Evolutionary conservation across 129 eudicot genomes (phyloP), one percentile per base, ranked within the genome.

Genomic region (Apium graveolens): DNA sequence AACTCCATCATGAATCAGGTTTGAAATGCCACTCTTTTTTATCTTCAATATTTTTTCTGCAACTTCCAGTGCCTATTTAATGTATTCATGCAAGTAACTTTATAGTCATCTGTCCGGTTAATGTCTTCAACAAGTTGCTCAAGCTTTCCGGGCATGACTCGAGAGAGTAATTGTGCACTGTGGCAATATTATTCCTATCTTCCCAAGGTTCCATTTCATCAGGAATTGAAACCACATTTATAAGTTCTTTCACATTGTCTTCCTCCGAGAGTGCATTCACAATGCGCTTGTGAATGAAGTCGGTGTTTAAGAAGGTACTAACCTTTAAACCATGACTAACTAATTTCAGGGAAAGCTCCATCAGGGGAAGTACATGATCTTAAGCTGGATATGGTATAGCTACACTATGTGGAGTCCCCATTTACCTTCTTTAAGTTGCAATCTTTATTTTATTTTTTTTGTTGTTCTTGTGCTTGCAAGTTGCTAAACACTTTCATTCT

Each of bases 331-430:
- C 88, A 4, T 74, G 42, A n/a, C 75, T 55, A 11, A 49, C 84
- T 32, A 90, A 70, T 13, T 69, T 35, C 21, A 53, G 80, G 18
- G 82, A 53, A 7, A 90, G 73, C 75, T 90, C 91, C 85, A 90
- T 35, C 3, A 83, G 10, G 37, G 91, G 89, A 69, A 89, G 81
- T 55, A 89, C 91, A 83, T 90, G 95, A 29, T 91, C 89, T 80
- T 85, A 88, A 41, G 88, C 88, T 37, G 88, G 91, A 78, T 81
- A 87, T 17, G 91, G 88, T 71, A 87, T 79, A 11, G 79, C 87
- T 70, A 89, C 18, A 70, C 85, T 79, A 68, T 89, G 93, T 71
- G 80, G 80, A n/a, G 38, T 83, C 18, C n/a, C 76, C 78, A 75
- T 70, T 8, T 41, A 63, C 12, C 48, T 68, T 41, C 16, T 63